Percentiles rank a stretch among this genome's conserved stretches.
These are phyloP conservation scores for Pseudocercospora ulei DNA, from an alignment of 2,329 filamentous ascomycete species.

Conservation along the genomic window DNA sequence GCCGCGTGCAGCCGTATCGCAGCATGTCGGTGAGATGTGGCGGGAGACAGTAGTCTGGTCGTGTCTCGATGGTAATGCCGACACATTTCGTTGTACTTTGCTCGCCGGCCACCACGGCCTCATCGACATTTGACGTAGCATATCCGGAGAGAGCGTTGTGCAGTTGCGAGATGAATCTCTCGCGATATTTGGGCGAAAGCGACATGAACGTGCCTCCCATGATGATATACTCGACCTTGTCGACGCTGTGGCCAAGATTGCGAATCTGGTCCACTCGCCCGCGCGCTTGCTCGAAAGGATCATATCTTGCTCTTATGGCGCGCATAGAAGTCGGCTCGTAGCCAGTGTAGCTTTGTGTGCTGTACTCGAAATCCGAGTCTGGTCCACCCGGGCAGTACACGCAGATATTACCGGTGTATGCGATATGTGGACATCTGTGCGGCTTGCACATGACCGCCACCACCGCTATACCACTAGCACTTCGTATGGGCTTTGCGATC, in stretches of 20 bases:
- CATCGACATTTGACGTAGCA: conserved; percentile 85
- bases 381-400: conserved; percentile 97
- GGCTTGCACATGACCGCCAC: conserved; percentile 99
- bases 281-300: conserved; percentile 93
- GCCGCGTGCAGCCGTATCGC: conserved; percentile 87
- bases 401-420: conserved; percentile 97
- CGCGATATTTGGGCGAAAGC: conserved; percentile 73
- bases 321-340: conserved; percentile 99
- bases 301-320: conserved; percentile 90
- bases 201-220: conserved; percentile 99
- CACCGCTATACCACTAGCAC: conserved; percentile 91
- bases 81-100: conserved; percentile 98
- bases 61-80: conserved; percentile 94
- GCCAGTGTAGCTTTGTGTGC: conserved; percentile 95
- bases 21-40: conserved; percentile 95
- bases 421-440: conserved; percentile 92
- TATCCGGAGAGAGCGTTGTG: conserved; percentile 97
- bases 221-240: conserved; percentile 99
- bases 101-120: conserved; percentile 85
- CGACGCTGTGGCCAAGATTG: conserved; percentile 86
- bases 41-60: conserved; percentile 92
- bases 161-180: conserved; percentile 87
- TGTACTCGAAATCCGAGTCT: conserved; percentile 98
- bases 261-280: conserved; percentile 95
- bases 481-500: conserved; percentile 91